Evolutionary conservation across 2,329 filamentous ascomycete species (phyloP), one percentile per base, ranked within the genome.

Genomic region (Plenodomus tracheiphilus): DNA sequence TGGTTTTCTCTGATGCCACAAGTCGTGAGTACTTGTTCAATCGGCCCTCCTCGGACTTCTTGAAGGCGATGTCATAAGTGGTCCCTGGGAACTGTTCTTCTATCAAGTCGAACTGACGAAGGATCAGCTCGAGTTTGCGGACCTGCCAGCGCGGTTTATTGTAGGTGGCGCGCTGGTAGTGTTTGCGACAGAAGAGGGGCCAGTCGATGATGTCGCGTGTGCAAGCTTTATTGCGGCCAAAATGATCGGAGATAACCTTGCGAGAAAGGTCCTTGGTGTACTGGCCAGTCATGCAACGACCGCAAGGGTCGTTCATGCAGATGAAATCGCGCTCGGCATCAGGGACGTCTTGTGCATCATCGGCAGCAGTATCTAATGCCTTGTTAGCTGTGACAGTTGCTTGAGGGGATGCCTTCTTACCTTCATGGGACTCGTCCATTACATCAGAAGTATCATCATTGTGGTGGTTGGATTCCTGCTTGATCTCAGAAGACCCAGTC

Each of bases 141-240:
- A 52, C 37, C 48, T 72, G 67, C 70, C 70, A 74, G 28, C 61
- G 51, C 16, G 54, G 47, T n/a, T 64, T 61, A 46, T 68, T 66
- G 59, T 74, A 74, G 2, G 69, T 71, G 1, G 66, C 65, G n/a
- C 71, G 70, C 62, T 74, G 71, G 46, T 74, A 74, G 49, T 74
- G 71, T 54, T 73, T 74, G 42, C 71, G 67, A 46, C 71, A 74
- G 46, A 69, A 67, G 1, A 71, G 52, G 1, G 70, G 68, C 70
- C 71, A 74, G 17, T 59, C 45, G 0, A 45, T 54, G 30, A 73
- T 62, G 25, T 59, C 40, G 19, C 66, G 62, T 0, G 65, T 70
- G 47, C 69, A 71, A 9, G 64, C 60, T 40, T 74, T 74, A 66
- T 74, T 74, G 46, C 71, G 63, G 37, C 71, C 71, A 41, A 74